Evolutionary conservation across 441 rosid species (phyloP).

Genomic region (Corymbia calophylla): DNA sequence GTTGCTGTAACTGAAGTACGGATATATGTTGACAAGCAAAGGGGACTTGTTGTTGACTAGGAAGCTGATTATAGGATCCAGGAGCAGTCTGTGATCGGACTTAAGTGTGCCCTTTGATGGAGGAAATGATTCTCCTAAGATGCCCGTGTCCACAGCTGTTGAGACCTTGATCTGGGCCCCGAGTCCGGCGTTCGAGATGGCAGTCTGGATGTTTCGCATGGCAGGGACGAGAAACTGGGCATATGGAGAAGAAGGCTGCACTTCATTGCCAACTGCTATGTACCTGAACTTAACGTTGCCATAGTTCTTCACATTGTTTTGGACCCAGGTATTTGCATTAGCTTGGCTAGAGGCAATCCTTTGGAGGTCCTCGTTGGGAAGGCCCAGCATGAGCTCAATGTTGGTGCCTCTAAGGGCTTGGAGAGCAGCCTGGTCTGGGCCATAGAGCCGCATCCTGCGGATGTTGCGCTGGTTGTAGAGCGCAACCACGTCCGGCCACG

Average conservation of each 20-base stretch:
- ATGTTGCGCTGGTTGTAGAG: constrained; percentile 34
- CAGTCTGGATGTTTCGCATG: constrained; percentile 20
- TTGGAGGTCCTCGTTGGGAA: constrained; percentile 18
- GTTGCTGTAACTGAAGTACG: constrained; percentile 17
- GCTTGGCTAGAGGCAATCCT: constrained; percentile 20
- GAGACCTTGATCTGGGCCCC: constrained; percentile 25
- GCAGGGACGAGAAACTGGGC: constrained; percentile 24
- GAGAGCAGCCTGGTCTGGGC: constrained; percentile 26
- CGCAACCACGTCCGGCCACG: constrained; percentile 27
- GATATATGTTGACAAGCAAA: constrained; percentile 26
- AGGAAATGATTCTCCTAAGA: constrained; percentile 10
- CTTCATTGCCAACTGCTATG: constrained; percentile 33
- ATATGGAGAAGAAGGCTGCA: constrained; percentile 6
- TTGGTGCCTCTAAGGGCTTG: constrained; percentile 33
- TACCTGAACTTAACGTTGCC: constrained; percentile 17
- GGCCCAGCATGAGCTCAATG: constrained; percentile 44
- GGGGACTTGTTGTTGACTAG: constrained; percentile 27
- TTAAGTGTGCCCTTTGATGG: constrained; percentile 2
- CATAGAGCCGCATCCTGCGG: constrained; percentile 34
- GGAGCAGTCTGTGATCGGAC: neutral
- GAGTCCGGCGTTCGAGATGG: constrained; percentile 14
- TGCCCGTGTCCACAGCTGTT: constrained; percentile 11
- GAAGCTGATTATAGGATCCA: constrained; percentile 2
- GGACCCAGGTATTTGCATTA: constrained; percentile 30
- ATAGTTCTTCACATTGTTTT: constrained; percentile 14